Conservation (phyloP, 345 rosid species). For the Populus ilicifolia region DNA sequence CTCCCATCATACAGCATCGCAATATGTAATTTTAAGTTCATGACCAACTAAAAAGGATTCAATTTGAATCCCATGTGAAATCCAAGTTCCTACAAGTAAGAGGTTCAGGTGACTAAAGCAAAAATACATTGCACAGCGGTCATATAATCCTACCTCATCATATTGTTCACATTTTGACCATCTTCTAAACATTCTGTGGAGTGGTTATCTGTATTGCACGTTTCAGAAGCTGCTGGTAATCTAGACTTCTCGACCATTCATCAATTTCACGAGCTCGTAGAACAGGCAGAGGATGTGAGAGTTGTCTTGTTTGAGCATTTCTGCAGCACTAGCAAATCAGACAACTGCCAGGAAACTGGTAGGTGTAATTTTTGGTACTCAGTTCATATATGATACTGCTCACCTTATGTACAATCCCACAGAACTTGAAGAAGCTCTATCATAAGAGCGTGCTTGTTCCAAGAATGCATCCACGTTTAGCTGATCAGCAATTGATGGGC, state of each 20-base stretch:
- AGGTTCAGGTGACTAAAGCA: not conserved
- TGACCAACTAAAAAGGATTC: not conserved
- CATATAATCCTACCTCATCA: slow-evolving; percentile 10
- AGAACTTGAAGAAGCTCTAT: slow-evolving; percentile 87
- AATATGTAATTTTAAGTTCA: too few relatives aligned
- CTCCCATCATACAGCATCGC: too few relatives aligned
- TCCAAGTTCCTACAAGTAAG: not conserved
- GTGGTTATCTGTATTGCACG: slow-evolving; percentile 45
- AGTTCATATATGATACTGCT: slow-evolving; percentile 13
- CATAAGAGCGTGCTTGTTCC: slow-evolving; percentile 97
- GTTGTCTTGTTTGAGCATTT: slow-evolving; percentile 92
- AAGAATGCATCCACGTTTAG: slow-evolving; percentile 87
- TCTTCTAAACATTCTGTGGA: slow-evolving; percentile 36
- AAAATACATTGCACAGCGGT: not conserved
- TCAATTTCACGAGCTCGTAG: slow-evolving; percentile 98
- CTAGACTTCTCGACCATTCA: slow-evolving; percentile 84
- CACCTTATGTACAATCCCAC: slow-evolving; percentile 90
- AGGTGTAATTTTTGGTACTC: not conserved
- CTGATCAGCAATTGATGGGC: slow-evolving; percentile 91
- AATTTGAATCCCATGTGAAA: not conserved
- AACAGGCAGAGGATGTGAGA: slow-evolving; percentile 92
- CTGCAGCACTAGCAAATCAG: slow-evolving; percentile 39
- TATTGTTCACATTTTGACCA: slow-evolving; percentile 10
- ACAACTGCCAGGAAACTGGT: slow-evolving; percentile 11
- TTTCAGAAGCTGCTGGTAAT: slow-evolving; percentile 58